A percentile compares a stretch with the other conserved stretches of the same genome.
Evolutionary conservation across 768 basidiomycete species (phyloP).

Genomic region (Austroboletus eburneus): DNA sequence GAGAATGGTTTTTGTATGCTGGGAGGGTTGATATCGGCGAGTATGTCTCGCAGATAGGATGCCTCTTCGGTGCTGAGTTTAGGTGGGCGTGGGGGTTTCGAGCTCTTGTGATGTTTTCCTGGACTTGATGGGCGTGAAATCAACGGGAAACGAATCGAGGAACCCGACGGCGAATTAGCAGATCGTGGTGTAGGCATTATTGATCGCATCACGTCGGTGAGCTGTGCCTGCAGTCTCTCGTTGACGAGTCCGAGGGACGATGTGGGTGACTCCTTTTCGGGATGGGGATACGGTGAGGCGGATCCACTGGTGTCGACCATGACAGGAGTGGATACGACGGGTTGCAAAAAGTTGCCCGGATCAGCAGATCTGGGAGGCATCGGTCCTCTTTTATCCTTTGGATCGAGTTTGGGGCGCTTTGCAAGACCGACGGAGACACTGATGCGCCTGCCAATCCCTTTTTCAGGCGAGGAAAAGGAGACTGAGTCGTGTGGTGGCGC

Average conservation of each 20-base stretch:
- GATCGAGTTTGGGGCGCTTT: constrained; percentile 32
- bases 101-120: constrained; percentile 31
- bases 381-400: constrained; percentile 34
- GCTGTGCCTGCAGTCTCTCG: constrained; percentile 22
- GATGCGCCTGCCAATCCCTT: constrained; percentile 54
- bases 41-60: constrained; percentile 63
- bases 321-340: constrained; percentile 5
- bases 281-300: constrained; percentile 2
- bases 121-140: constrained; percentile 30
- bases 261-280: constrained; percentile 14
- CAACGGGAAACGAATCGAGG: constrained; percentile 18
- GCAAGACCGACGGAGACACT: constrained; percentile 52
- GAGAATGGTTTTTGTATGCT: constrained; percentile 43
- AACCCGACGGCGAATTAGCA: constrained; percentile 14
- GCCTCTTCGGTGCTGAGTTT: constrained; percentile 55
- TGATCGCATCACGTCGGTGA: constrained; percentile 25
- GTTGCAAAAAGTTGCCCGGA: constrained; percentile 12
- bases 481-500: constrained; percentile 13
- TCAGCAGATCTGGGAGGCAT: constrained; percentile 29
- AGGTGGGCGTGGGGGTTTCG: constrained; percentile 44
- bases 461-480: constrained; percentile 34
- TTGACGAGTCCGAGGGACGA: constrained; percentile 25
- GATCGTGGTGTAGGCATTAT: constrained; percentile 18
- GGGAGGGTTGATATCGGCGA: constrained; percentile 56
- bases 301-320: constrained; percentile 7